Evolutionary conservation across 495 filamentous ascomycete species (phyloP), one percentile per base, ranked within the genome.

Genomic region (Podospora pseudopauciseta): DNA sequence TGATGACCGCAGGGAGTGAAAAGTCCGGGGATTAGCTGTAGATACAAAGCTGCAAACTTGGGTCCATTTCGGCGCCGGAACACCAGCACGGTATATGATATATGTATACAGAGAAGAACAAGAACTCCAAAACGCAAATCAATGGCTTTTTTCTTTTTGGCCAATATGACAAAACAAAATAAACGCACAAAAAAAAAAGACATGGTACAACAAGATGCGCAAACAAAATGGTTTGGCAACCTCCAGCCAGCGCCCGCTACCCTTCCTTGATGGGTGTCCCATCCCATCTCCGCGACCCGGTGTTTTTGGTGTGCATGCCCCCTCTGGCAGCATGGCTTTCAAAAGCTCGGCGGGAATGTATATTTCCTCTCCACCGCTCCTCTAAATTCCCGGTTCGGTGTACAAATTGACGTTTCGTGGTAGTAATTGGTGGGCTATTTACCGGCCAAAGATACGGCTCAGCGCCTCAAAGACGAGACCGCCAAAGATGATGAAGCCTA

Each of bases 401-500:
- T 23, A 23, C 20, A 23, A 23, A 23, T 23, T 23, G 20, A 1
- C 20, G 20, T 23, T 23, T 23, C 1, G 1, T 20, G 26, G 19
- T 20, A 5, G 30, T 28, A 2, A 6, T 32, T 26, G 4, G 23
- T 6, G 16, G 59, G 20, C 23, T 28, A 6, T 19, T 70, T 65
- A 79, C 70, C 78, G 76, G 67, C 91, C 84, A 76, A 97, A 91
- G 72, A 99, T 82, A 67, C 91, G 86, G 39, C 83, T 82, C 68
- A 98, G 67, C 59, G 95, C 78, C 76, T 97, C 93, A 76, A 97
- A 92, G 63, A 93, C 71, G 28, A 96, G 79, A 53, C 93, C 93
- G 66, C 93, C 93, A 76, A 92, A 91, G 67, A 97, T 83, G 65
- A 94, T 85, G 80, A 97, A 97, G 20, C 80, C 89, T 65, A 97